Base-by-base conservation (phyloP, 805 yeast species). In the Yarrowia sp. region DNA sequence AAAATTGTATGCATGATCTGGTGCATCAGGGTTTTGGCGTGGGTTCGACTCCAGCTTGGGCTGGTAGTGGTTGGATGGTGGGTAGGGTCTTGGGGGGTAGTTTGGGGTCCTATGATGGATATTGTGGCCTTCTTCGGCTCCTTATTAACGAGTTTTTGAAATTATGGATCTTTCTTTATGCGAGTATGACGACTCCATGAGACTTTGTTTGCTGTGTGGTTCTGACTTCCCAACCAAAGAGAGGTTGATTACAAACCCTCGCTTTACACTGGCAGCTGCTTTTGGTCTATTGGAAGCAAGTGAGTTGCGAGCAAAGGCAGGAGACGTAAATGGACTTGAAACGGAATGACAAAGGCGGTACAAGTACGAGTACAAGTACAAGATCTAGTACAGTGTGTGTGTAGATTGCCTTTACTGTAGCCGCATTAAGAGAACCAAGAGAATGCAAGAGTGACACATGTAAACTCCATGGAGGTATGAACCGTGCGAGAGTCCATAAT, bases 1-100 rank as follows among this genome's bases (percentile, higher is more conserved):
- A 48, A 48, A 48, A 48, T 48, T 48, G 28, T 48, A 48, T 48
- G 54, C 54, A 48, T 48, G 54, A 48, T 48, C 54, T 16, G 38
- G 54, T 14, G 36, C 26, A 7, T 11, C 19, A 14, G 19, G 14
- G 38, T 7, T 17, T 28, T 19, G 36, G 9, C 8, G 54, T 48
- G 54, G 10, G 54, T 48, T 48, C 54, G 54, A 36, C 12, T 35
- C 33, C 21, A 6, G 28, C 16, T 16, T 30, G 52, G 22, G 52
- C 4, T 21, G 26, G 12, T 9, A n/a, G n/a, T n/a, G n/a, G n/a
- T n/a, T n/a, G n/a, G n/a, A n/a, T n/a, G n/a, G 26, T 21, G 21
- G 6, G 3, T 21, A 17, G 21, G 11, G 16, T n/a, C 6, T 3
- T 3, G 1, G 6, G 36, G 36, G 36, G 3, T 4, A 14, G 36